phyloP scores from a whole-genome alignment of 1,284 basidiomycete genomes.

The Gymnopus androsaceus region DNA sequence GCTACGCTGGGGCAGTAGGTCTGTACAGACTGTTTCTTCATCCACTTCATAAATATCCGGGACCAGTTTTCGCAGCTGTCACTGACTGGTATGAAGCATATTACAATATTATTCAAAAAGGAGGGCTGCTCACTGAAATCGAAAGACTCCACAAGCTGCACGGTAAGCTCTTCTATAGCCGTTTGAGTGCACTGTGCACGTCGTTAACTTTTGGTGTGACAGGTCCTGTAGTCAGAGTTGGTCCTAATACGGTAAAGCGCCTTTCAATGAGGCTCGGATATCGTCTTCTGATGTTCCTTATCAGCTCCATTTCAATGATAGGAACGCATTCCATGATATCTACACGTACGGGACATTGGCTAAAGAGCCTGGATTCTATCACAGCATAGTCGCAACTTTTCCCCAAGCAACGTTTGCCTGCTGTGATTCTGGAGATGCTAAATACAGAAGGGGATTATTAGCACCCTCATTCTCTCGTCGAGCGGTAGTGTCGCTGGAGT shows the following conservation, averaged over 20 bases:
- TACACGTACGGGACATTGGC: constrained; percentile 25
- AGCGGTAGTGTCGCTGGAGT: constrained; percentile 27
- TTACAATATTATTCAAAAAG: constrained; percentile 24
- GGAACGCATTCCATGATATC: constrained; percentile 12
- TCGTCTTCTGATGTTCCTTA: not conserved
- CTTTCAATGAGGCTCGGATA: not conserved
- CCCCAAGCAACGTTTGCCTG: constrained; percentile 21
- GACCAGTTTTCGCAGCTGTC: constrained; percentile 25
- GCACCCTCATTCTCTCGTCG: constrained; percentile 28
- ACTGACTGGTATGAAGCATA: constrained; percentile 25
- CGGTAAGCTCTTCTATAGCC: constrained; percentile 17
- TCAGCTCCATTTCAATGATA: constrained; percentile 15
- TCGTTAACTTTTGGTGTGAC: not conserved
- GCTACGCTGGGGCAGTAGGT: no score
- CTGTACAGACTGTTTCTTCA: no score
- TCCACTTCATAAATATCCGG: constrained; percentile 25
- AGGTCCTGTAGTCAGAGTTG: no score
- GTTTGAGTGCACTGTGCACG: no score
- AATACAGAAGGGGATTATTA: constrained; percentile 24
- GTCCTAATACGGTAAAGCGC: constrained; percentile 9
- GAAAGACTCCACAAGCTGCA: constrained; percentile 24
- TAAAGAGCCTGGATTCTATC: constrained; percentile 26
- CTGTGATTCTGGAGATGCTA: constrained; percentile 21
- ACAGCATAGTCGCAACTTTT: constrained; percentile 16
- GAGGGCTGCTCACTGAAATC: constrained; percentile 25